phyloP scores from a whole-genome alignment of 148 eudicot species.

The Amaranthus cruentus region DNA sequence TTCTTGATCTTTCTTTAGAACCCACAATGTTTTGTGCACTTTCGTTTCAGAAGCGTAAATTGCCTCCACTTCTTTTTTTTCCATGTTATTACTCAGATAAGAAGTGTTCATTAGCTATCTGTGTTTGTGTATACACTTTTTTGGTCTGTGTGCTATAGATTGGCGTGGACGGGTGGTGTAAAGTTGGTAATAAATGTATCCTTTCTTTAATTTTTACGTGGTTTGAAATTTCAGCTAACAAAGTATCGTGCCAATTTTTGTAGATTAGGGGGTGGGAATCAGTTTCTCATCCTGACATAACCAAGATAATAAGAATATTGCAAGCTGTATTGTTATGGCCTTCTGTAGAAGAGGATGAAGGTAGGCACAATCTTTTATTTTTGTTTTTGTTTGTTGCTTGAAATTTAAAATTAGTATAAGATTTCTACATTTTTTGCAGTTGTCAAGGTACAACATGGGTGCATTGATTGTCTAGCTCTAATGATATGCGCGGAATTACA shows the following conservation, averaged over 20 bases:
- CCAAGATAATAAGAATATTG: constrained; percentile 37
- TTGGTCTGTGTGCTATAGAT: background rate
- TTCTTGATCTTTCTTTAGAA: background rate
- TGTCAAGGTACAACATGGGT: constrained; percentile 80
- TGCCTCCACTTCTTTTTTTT: constrained; percentile 1
- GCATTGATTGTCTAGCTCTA: constrained; percentile 79
- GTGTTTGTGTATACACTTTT: background rate
- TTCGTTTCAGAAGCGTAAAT: background rate
- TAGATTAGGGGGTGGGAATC: constrained; percentile 52
- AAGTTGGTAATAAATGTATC: background rate
- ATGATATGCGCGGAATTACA: constrained; percentile 67
- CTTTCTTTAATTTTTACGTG: background rate
- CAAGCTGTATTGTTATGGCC: constrained; percentile 59
- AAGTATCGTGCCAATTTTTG: background rate
- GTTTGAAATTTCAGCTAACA: background rate
- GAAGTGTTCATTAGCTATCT: background rate
- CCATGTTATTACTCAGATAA: background rate
- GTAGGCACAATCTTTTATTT: constrained; percentile 28
- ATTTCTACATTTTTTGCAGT: constrained; percentile 32
- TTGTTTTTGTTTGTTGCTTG: background rate
- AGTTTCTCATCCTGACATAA: constrained; percentile 38
- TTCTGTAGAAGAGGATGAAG: constrained; percentile 61
- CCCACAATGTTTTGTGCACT: background rate
- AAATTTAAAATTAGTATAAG: background rate
- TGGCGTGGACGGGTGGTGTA: background rate